Base-by-base conservation (phyloP, 108 stramenopile species). In the Cyclotella cryptica region DNA sequence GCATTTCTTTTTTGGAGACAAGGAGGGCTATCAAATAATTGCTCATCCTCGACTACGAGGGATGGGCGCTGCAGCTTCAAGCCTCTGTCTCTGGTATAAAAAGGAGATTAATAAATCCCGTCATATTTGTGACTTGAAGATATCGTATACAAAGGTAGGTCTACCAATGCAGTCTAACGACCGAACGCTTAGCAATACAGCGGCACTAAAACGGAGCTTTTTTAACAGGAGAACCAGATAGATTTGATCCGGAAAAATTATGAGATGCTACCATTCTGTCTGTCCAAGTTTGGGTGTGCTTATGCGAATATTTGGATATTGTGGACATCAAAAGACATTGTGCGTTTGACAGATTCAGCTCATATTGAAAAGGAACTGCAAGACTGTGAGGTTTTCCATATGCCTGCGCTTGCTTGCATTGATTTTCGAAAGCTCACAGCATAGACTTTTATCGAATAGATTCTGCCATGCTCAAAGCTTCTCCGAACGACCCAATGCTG, bases 231-330 rank as follows among this genome's bases (percentile, higher is more conserved):
- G 17, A 53, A 74, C 45, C 39, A 64, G 53, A 65, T 45, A 21
- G 54, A 75, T 42, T 74, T 81, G 10, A 24, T 41, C n/a, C 55
- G 67, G 3, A 61, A 68, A 52, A 81, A 81, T 35, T 81, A 75
- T 66, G 74, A 75, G 26, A 81, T 68, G 81, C 61, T 81, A 1
- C 70, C 81, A 0, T 2, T 72, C 0, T 82, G 75, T 24, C 29
- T 82, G n/a, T 82, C 74, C 0, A 71, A 60, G 40, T 76, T 82
- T 52, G 71, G 71, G 17, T 71, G 67, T n/a, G 69, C 69, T 21
- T 82, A 72, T 62, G 66, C 79, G 14, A 73, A 80, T 57, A 52
- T 75, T 30, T 81, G 81, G 81, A 65, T 81, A 45, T 53, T 75
- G 12, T 82, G 81, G 74, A 62, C 69, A 30, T 59, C 75, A 13